Percentiles rank a stretch among this genome's conserved stretches.
phyloP scores from a whole-genome alignment of 83 land plant genomes.

The Picea engelmannii region DNA sequence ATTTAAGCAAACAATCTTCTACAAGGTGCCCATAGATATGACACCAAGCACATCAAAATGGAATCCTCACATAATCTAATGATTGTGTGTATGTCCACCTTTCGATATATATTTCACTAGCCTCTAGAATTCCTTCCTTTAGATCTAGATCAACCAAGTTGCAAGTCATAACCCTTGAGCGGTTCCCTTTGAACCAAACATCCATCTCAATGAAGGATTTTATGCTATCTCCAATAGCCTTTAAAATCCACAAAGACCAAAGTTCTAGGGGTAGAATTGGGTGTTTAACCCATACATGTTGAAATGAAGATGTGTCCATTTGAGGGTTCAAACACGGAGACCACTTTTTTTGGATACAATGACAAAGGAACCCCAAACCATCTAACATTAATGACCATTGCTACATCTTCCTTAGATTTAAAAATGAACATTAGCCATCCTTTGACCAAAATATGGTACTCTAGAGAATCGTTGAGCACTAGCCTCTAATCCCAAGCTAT shows the following conservation, averaged over 20 bases:
- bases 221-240: neutral
- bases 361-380: neutral
- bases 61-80: too few species aligned
- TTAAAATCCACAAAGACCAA: neutral
- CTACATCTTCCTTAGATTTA: neutral
- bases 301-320: neutral
- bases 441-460: neutral
- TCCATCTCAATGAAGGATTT: neutral
- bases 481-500: neutral
- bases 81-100: too few species aligned
- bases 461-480: neutral
- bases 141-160: neutral
- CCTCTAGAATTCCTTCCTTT: neutral
- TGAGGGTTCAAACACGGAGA: neutral
- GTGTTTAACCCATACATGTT: neutral
- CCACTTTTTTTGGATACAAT: neutral
- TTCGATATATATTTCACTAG: neutral
- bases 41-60: too few species aligned
- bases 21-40: too few species aligned
- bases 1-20: too few species aligned
- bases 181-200: neutral
- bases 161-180: rapidly evolving
- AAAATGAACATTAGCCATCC: neutral
- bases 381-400: neutral
- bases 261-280: neutral